These are phyloP conservation scores for Lizonia empirigonia DNA, from an alignment of 2,329 filamentous ascomycete genomes.

Conservation along the genomic window DNA sequence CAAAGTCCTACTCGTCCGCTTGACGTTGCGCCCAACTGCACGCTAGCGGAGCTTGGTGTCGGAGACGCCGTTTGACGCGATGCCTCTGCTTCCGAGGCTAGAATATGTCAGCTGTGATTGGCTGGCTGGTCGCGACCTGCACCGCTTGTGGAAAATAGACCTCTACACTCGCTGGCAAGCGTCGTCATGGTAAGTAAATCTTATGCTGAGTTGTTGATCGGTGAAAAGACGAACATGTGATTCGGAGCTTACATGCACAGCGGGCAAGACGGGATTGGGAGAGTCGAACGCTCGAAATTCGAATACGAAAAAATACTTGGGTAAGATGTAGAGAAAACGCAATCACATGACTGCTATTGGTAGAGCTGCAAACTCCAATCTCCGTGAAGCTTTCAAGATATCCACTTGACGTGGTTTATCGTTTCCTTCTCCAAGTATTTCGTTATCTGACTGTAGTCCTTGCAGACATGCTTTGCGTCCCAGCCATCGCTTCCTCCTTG, in stretches of 20 bases:
- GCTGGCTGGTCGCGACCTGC: not conserved
- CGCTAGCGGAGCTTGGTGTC: constrained; percentile 8
- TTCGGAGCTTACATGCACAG: not conserved
- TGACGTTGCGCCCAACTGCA: constrained; percentile 8
- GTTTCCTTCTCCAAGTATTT: constrained; percentile 36
- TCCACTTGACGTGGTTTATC: constrained; percentile 40
- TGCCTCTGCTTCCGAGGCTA: constrained; percentile 4
- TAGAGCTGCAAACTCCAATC: not conserved
- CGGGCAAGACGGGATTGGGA: not conserved
- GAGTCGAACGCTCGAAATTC: not conserved
- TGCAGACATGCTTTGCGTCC: constrained; percentile 44
- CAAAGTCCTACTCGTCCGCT: not conserved
- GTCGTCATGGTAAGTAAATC: not conserved
- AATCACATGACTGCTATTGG: not conserved
- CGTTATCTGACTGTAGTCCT: constrained; percentile 40
- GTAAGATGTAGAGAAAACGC: not conserved
- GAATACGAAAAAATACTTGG: not conserved
- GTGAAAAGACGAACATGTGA: not conserved
- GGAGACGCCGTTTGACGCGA: constrained; percentile 15
- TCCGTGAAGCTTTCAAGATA: constrained; percentile 15
- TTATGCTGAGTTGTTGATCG: not conserved
- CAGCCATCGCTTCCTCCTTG: constrained; percentile 43
- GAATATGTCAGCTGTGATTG: constrained; percentile 4
- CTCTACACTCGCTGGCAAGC: constrained; percentile 2
- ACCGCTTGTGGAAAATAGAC: not conserved